Evolutionary conservation across 176 grass and related monocot genomes (phyloP).

Genomic region (Aegilops umbellulata): DNA sequence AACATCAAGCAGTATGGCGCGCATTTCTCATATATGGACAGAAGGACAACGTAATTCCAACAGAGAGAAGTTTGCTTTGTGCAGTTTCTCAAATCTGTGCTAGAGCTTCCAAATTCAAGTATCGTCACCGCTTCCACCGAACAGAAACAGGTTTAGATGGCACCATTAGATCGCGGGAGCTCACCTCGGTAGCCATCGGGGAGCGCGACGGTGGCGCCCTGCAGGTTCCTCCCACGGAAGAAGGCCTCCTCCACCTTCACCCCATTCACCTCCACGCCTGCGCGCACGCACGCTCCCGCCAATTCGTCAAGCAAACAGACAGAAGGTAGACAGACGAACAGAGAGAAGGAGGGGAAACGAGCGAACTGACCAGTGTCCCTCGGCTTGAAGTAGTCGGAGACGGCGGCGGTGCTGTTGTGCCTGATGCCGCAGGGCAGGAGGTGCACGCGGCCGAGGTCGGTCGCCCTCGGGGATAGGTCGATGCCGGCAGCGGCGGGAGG

Average conservation of each 20-base stretch:
- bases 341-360: neutral
- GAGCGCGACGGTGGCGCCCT: constrained; percentile 62
- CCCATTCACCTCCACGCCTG: constrained; percentile 66
- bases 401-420: constrained; percentile 51
- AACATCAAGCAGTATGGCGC: too few relatives aligned
- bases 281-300: neutral
- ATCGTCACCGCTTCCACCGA: too few relatives aligned
- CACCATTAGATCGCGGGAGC: neutral
- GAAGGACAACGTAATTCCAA: too few relatives aligned
- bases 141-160: too few relatives aligned
- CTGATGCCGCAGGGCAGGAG: too few relatives aligned
- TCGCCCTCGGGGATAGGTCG: too few relatives aligned
- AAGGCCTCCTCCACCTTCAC: constrained; percentile 78
- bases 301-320: neutral
- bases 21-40: too few relatives aligned
- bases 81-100: too few relatives aligned
- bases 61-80: too few relatives aligned
- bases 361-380: constrained; percentile 57
- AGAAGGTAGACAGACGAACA: neutral
- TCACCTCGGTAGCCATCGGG: constrained; percentile 81
- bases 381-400: constrained; percentile 90
- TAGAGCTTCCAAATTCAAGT: too few relatives aligned
- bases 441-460: too few relatives aligned
- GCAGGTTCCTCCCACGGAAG: constrained; percentile 91
- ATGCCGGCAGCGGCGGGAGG: too few relatives aligned